Evolutionary conservation across 805 yeast species (phyloP).

Genomic region (Brettanomyces nanus): DNA sequence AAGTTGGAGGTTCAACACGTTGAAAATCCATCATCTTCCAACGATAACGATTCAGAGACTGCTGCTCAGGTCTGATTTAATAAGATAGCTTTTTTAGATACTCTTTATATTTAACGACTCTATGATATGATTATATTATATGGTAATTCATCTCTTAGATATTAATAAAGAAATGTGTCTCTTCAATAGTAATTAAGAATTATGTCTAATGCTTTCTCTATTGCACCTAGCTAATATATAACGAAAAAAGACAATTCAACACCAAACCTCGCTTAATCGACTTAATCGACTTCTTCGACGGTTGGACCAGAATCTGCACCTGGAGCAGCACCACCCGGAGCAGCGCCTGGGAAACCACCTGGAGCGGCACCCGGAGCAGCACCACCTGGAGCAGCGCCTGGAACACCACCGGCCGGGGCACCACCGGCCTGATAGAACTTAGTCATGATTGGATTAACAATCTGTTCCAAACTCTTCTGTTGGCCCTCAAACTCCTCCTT

Average conservation of each 20-base stretch:
- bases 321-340: constrained; percentile 47
- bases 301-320: constrained; percentile 57
- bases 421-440: constrained; percentile 95
- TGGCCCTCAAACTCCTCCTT: constrained; percentile 86
- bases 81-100: no score
- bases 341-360: constrained; percentile 40
- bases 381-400: constrained; percentile 74
- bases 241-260: background rate
- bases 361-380: constrained; percentile 28
- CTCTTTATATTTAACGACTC: no score
- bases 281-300: constrained; percentile 72
- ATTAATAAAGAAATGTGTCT: no score
- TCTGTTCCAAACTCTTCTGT: constrained; percentile 92
- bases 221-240: background rate
- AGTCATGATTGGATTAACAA: constrained; percentile 94
- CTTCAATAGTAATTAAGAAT: background rate
- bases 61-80: no score
- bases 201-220: background rate
- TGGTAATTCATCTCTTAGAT: no score
- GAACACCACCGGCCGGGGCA: constrained; percentile 66
- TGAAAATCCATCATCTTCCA: background rate
- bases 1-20: background rate
- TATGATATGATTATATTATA: no score
- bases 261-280: constrained; percentile 3
- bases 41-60: no score